Evolutionary conservation across 1,284 basidiomycete genomes (phyloP).

Genomic region (Rhodotorula sp.): DNA sequence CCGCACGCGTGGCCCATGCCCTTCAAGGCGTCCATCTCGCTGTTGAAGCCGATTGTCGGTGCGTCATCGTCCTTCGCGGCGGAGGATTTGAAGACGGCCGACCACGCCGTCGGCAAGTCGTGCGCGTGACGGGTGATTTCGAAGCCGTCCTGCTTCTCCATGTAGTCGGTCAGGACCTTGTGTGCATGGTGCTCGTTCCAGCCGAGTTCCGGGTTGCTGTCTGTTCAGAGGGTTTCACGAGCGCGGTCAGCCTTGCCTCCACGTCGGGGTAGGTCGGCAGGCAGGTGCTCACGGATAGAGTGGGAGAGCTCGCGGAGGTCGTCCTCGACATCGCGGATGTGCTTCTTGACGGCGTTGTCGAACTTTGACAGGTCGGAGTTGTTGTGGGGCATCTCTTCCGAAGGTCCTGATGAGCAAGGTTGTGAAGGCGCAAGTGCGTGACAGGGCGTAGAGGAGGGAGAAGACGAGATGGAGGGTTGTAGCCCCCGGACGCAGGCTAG

Average conservation of each 20-base stretch:
- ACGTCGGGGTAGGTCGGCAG: no score
- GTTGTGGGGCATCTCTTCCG: no score
- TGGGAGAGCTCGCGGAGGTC: slow-evolving; percentile 41
- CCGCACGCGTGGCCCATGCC: slow-evolving; percentile 75
- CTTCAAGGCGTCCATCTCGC: slow-evolving; percentile 65
- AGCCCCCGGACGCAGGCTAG: no score
- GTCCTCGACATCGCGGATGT: slow-evolving; percentile 4
- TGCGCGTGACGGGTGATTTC: slow-evolving; percentile 46
- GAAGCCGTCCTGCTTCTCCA: slow-evolving; percentile 45
- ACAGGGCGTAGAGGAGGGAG: no score
- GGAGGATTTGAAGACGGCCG: slow-evolving; percentile 61
- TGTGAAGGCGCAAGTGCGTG: no score
- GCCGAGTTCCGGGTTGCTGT: slow-evolving; percentile 22
- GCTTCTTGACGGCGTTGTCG: neutral
- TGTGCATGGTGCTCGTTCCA: slow-evolving; percentile 43
- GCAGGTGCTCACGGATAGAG: slow-evolving; percentile 5
- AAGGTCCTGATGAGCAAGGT: no score
- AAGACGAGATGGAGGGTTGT: no score
- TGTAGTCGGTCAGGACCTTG: slow-evolving; percentile 42
- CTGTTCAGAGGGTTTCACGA: neutral
- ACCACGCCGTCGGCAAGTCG: slow-evolving; percentile 64
- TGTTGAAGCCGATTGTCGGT: slow-evolving; percentile 56
- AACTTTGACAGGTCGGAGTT: neutral
- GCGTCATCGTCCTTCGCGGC: neutral
- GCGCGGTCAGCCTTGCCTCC: neutral